Percentiles rank a stretch among this genome's conserved stretches.
Conservation (phyloP, 345 rosid genomes). For the Clausena lansium region DNA sequence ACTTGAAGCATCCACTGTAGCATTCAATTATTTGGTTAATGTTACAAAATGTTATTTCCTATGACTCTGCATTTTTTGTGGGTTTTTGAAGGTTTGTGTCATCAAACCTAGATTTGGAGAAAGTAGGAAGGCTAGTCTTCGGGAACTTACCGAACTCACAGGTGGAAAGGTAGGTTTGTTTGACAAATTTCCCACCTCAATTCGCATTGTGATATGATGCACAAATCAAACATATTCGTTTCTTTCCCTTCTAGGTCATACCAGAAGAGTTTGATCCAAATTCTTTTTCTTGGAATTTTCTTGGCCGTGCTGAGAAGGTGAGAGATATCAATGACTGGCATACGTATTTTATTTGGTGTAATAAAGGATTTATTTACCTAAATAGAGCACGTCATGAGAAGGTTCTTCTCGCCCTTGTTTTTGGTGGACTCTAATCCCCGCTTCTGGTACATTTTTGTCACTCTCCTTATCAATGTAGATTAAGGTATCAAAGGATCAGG, state of each 20-base stretch:
- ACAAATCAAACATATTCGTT: neutral
- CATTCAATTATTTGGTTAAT: too few species aligned
- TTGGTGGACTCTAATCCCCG: too few species aligned
- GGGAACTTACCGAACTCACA: neutral
- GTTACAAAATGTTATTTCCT: neutral
- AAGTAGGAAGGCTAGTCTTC: neutral
- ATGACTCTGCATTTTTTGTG: neutral
- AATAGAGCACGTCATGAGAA: neutral
- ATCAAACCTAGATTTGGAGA: neutral
- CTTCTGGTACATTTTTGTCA: too few species aligned
- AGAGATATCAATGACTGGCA: neutral
- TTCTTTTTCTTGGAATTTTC: neutral
- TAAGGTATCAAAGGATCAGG: too few species aligned
- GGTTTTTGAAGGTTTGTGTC: neutral
- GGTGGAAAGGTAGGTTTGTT: neutral
- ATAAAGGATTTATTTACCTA: neutral
- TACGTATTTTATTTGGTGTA: neutral
- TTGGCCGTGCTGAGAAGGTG: neutral
- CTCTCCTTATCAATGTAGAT: too few species aligned
- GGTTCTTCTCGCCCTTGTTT: neutral
- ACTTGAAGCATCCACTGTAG: too few species aligned
- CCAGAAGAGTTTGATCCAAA: conserved; percentile 15
- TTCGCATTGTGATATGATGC: neutral
- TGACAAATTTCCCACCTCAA: neutral
- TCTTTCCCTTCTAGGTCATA: conserved; percentile 29